phyloP scores from a whole-genome alignment of 129 eudicot species.

The Helianthus annuus region HanXRQr2.0-SUNRISE NC_035449.2:98207517-98208016 shows the following conservation, averaged over 20 bases:
- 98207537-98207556: slow-evolving; percentile 68
- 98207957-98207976: slow-evolving; percentile 6
- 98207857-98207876: slow-evolving; percentile 1
- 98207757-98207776: background rate
- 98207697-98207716: background rate
- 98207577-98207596: slow-evolving; percentile 15
- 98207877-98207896: slow-evolving; percentile 11
- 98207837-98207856: background rate
- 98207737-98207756: slow-evolving; percentile 5
- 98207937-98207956: slow-evolving; percentile 3
- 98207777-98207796: slow-evolving; percentile 12
- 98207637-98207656: background rate
- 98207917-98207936: slow-evolving; percentile 14
- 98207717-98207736: background rate
- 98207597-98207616: slow-evolving; percentile 17
- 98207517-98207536: slow-evolving; percentile 72
- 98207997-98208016: slow-evolving; percentile 96
- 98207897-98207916: background rate
- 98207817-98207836: slow-evolving; percentile 13
- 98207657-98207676: background rate
- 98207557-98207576: slow-evolving; percentile 24
- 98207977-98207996: slow-evolving; percentile 6
- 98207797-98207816: slow-evolving; percentile 23
- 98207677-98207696: background rate
- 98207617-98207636: slow-evolving; percentile 8